Evolutionary conservation across 495 filamentous ascomycete species (phyloP).

Genomic region (Penicillium ochrochloron): DNA sequence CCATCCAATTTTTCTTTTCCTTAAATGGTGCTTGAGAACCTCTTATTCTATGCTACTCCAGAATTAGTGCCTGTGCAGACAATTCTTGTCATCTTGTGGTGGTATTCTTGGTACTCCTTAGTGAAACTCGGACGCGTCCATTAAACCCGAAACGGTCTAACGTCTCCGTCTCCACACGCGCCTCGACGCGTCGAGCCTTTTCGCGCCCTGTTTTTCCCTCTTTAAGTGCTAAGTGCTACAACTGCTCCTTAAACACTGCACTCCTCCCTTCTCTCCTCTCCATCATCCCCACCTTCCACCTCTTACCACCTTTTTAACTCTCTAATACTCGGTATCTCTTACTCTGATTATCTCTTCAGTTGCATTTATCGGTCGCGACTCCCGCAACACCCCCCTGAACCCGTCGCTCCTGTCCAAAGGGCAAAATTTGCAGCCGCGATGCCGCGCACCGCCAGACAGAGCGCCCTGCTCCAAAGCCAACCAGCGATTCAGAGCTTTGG

Average conservation of each 20-base stretch:
- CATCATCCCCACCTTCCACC: conserved; percentile 19
- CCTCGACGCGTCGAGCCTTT: conserved; percentile 26
- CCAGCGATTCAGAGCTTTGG: conserved; percentile 46
- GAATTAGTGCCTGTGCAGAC: not conserved
- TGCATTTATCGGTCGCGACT: conserved; percentile 33
- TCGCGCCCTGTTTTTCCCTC: conserved; percentile 16
- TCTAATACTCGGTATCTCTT: conserved; percentile 31
- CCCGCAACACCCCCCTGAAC: conserved; percentile 17
- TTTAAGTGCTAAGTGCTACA: conserved; percentile 3
- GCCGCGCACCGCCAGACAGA: conserved; percentile 40
- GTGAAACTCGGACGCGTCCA: conserved; percentile 19
- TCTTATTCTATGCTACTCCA: not conserved
- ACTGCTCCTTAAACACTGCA: conserved; percentile 3
- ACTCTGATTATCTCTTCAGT: conserved; percentile 27
- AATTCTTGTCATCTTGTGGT: not conserved
- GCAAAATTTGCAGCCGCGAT: conserved; percentile 41
- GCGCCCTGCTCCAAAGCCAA: conserved; percentile 41
- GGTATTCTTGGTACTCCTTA: not conserved
- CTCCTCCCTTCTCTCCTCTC: conserved; percentile 7
- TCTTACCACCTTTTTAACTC: conserved; percentile 7
- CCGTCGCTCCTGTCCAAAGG: conserved; percentile 8
- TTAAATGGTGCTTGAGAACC: conserved; percentile 3
- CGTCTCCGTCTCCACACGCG: conserved; percentile 21
- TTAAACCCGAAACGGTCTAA: conserved; percentile 27
- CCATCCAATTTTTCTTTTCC: not conserved